Base-by-base conservation (phyloP, 2,329 filamentous ascomycete genomes). In the Onygenales sp. region DNA sequence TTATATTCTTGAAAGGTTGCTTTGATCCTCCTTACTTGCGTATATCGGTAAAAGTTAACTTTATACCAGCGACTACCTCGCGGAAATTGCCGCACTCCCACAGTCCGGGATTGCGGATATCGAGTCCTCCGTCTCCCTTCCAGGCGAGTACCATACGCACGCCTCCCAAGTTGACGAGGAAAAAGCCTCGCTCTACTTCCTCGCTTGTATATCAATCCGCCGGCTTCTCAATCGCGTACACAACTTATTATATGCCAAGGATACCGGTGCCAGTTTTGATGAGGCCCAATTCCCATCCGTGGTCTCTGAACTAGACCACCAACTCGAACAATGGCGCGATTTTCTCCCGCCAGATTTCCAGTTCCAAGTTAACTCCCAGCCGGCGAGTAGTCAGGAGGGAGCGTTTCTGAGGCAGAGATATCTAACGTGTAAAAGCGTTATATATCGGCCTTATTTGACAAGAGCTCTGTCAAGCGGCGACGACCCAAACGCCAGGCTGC, bases 391-490 rank as follows among this genome's bases (percentile, higher is more conserved):
- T 10, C 71, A 74, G 7, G 73, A 74, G 31, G 74, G 73, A 0
- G 75, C 72, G 0, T 79, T 79, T 45, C 63, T 79, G 6, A 61
- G 76, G 11, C 77, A 80, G 57, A 63, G 76, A 17, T 79, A 79
- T 56, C 62, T 79, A 3, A 77, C 76, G 0, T 80, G 77, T 55
- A 69, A 70, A 39, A 78, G 74, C 27, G 76, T 79, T 6, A 78
- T 80, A 10, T 78, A 79, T 52, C 61, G 76, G 4, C 77, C 77
- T 0, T 79, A 79, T 54, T 61, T 76, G 8, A 78, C 75, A 61
- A 76, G 73, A 73, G 69, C 76, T 56, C 61, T 77, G 2, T 73
- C 70, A n/a, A 71, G 68, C 54, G 67, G 58, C 54, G 61, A 65
- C 2, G 56, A 56, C 13, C 34, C 34, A 2, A 66, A 60, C 1